Conservation (phyloP, 441 rosid species). For the Corymbia calophylla region DNA sequence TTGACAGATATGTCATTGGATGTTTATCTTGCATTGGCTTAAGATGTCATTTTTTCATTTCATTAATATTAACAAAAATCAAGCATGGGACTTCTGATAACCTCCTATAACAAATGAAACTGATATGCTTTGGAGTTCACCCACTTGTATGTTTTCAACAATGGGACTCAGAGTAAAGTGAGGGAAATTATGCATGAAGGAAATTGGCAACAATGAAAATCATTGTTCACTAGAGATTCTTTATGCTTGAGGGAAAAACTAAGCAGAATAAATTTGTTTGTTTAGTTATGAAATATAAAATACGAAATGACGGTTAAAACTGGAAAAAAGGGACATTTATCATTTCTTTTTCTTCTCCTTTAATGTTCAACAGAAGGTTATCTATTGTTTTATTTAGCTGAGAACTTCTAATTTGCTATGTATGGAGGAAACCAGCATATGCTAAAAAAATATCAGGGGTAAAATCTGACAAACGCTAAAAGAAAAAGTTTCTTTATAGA, state of each 20-base stretch:
- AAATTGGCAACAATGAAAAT: not conserved
- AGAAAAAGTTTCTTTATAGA: not conserved
- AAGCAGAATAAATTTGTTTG: not conserved
- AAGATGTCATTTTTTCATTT: too few species aligned
- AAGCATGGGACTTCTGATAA: not conserved
- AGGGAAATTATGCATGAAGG: not conserved
- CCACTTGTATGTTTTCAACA: not conserved
- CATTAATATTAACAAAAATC: not conserved
- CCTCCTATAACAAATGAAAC: not conserved
- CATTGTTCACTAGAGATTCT: not conserved
- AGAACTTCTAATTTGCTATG: not conserved
- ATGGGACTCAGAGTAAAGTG: not conserved
- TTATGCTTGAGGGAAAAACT: not conserved
- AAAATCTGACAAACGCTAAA: not conserved
- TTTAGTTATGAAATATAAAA: not conserved
- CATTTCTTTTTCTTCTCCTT: not conserved
- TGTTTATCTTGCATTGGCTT: not conserved
- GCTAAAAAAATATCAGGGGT: not conserved
- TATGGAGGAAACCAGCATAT: not conserved
- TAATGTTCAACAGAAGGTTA: not conserved
- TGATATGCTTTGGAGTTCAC: not conserved
- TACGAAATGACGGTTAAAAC: not conserved
- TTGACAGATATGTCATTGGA: not conserved
- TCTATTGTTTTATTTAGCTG: not conserved
- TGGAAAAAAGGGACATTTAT: not conserved